Evolutionary conservation across 2,329 filamentous ascomycete species (phyloP).

Genomic region (Diaporthe citriasiana): DNA sequence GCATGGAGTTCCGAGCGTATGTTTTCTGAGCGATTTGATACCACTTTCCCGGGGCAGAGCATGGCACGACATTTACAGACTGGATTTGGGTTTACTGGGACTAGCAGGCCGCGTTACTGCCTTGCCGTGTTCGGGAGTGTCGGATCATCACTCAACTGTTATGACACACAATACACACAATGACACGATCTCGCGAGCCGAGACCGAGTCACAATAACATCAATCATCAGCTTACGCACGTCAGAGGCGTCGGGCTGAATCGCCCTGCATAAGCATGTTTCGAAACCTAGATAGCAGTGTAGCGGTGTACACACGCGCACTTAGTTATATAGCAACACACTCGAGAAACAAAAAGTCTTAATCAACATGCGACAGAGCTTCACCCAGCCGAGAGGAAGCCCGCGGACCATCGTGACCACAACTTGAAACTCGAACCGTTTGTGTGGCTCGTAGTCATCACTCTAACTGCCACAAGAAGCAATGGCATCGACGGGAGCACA

Average conservation of each 20-base stretch:
- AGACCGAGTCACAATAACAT: constrained; percentile 12
- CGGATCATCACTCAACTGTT: constrained; percentile 3
- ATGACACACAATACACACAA: constrained; percentile 4
- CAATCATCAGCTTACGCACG: neutral
- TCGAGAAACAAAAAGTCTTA: neutral
- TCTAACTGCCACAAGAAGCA: constrained; percentile 26
- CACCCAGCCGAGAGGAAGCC: neutral
- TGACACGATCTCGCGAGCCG: constrained; percentile 27
- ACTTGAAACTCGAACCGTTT: constrained; percentile 26
- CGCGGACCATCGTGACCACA: constrained; percentile 4
- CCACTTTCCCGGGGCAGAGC: constrained; percentile 17
- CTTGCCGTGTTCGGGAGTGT: constrained; percentile 17
- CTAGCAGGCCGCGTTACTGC: constrained; percentile 10
- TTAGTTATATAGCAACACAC: neutral
- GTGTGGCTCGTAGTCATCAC: neutral
- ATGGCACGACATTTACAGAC: constrained; percentile 11
- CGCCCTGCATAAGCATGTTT: constrained; percentile 28
- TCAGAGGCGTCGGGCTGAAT: constrained; percentile 13
- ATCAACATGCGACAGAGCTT: constrained; percentile 17
- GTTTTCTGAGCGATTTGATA: constrained; percentile 3
- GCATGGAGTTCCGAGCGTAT: constrained; percentile 39
- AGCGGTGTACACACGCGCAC: constrained; percentile 23
- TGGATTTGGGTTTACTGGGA: constrained; percentile 6
- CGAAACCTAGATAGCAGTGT: constrained; percentile 13
- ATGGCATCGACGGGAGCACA: constrained; percentile 19